Percentiles rank a stretch among this genome's conserved stretches.
Evolutionary conservation across 2,329 filamentous ascomycete genomes (phyloP).

Genomic region (Purpureocillium lavendulum): DNA sequence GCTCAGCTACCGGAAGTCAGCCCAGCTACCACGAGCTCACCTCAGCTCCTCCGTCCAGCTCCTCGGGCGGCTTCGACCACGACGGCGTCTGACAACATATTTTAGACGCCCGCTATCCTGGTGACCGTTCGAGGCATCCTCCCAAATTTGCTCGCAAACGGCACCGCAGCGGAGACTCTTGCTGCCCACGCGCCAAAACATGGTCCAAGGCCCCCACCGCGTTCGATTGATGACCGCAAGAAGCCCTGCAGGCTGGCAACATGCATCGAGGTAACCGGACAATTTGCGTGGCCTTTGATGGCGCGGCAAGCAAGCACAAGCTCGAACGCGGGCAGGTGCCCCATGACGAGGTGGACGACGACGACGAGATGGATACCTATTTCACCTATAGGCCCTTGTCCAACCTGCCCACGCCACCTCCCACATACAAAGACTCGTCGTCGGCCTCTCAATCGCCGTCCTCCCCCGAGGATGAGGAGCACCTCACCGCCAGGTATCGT

Average conservation of each 20-base stretch:
- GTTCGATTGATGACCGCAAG: constrained; percentile 2
- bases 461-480: constrained; percentile 34
- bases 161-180: neutral
- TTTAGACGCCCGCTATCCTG: too few relatives aligned
- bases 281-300: neutral
- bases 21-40: too few relatives aligned
- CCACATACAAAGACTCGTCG: constrained; percentile 38
- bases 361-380: constrained; percentile 41
- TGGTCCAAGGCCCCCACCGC: constrained; percentile 4
- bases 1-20: too few relatives aligned
- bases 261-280: constrained; percentile 5
- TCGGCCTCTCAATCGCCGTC: constrained; percentile 22
- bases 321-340: too few relatives aligned
- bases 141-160: neutral
- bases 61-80: too few relatives aligned
- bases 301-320: too few relatives aligned
- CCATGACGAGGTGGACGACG: constrained; percentile 9
- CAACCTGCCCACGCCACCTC: constrained; percentile 59
- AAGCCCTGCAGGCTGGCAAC: constrained; percentile 1
- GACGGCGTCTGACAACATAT: too few relatives aligned
- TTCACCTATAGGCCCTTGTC: constrained; percentile 61
- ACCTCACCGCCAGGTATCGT: constrained; percentile 27
- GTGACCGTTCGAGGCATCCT: too few relatives aligned
- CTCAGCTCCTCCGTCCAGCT: too few relatives aligned
- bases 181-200: constrained; percentile 4